Base-by-base conservation (phyloP, 1,284 basidiomycete species). In the Lentinula novae-zelandiae region DNA sequence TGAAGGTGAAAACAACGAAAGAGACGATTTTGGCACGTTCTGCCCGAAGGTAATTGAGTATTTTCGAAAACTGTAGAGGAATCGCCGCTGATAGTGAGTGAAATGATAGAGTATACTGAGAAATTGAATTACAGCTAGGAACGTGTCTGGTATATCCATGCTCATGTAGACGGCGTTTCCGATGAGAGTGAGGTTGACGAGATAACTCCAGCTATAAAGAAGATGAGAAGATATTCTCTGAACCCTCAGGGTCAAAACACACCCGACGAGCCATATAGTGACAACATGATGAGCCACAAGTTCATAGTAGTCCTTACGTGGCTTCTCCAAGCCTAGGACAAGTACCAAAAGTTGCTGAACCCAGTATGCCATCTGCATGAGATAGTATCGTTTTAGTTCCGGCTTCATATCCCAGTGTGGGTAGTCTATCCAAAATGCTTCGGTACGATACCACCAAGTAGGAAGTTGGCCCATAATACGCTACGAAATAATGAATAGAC, bases 81-180 rank as follows among this genome's bases (percentile, higher is more conserved):
- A 38, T 10, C 9, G 5, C 5, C 17, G n/a, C 27, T 27, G 27
- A 27, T 27, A 3, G 57, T 56, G 22, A 60, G 17, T 5, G 33
- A 44, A 17, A 34, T n/a, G 48, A 42, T 12, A 55, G 27, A 38
- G 31, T 33, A 36, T 57, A 50, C 51, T 38, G 57, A 34, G 46
- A 46, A 50, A 17, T 10, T 9, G 10, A 42, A 77, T 67, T 63
- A 94, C 93, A 22, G 90, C 93, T 20, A 99, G 81, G 76, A 92
- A 93, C 27, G 86, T 77, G 71, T 99, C 96, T 2, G 95, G 95
- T 38, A 96, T 83, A 76, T 99, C 96, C 96, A 98, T 99, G 71
- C 95, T 96, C 70, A 96, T 83, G 69, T 92, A 98, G 27, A 99
- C 86, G 1, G 95, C 91, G 65, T 94, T 94, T 12, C 96, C 96